A percentile compares a stretch with the other conserved stretches of the same genome.
Conservation (phyloP, 2,329 filamentous ascomycete species). For the Cladorrhinum sp. region DNA sequence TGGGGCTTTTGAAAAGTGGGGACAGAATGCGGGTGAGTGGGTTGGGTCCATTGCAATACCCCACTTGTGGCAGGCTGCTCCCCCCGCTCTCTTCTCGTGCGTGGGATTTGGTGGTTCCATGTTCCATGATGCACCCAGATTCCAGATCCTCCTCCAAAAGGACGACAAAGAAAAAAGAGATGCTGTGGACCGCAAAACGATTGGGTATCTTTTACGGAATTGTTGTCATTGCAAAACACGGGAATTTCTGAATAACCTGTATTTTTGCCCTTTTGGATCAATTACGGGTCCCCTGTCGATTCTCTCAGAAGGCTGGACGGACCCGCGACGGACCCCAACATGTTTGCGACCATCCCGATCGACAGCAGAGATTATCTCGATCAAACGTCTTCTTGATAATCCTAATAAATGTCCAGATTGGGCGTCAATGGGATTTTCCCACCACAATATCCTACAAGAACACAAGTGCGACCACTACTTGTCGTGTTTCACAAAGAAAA, state of each 20-base stretch:
- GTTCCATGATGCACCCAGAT: not conserved
- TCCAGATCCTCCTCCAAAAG: not conserved
- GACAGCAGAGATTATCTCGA: slow-evolving; percentile 5
- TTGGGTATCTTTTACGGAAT: not conserved
- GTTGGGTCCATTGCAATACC: not conserved
- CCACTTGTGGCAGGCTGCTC: not conserved
- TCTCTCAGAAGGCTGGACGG: not conserved
- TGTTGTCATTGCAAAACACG: not conserved
- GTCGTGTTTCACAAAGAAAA: not conserved
- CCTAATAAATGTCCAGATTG: not conserved
- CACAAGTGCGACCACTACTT: not conserved
- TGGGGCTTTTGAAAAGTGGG: not conserved
- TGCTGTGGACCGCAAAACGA: not conserved
- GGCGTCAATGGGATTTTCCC: not conserved
- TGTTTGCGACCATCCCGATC: slow-evolving; percentile 2
- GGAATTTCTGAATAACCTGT: not conserved
- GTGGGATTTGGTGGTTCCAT: not conserved
- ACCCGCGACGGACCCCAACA: not conserved
- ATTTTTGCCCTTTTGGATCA: too few relatives aligned
- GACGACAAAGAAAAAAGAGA: not conserved
- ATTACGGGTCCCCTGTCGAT: not conserved
- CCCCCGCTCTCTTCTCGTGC: not conserved
- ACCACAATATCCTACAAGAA: not conserved
- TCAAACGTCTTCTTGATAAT: slow-evolving; percentile 1
- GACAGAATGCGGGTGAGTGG: not conserved